These are phyloP conservation scores for Diatrype stigma DNA, from an alignment of 2,329 filamentous ascomycete genomes.

Conservation along the genomic window DNA sequence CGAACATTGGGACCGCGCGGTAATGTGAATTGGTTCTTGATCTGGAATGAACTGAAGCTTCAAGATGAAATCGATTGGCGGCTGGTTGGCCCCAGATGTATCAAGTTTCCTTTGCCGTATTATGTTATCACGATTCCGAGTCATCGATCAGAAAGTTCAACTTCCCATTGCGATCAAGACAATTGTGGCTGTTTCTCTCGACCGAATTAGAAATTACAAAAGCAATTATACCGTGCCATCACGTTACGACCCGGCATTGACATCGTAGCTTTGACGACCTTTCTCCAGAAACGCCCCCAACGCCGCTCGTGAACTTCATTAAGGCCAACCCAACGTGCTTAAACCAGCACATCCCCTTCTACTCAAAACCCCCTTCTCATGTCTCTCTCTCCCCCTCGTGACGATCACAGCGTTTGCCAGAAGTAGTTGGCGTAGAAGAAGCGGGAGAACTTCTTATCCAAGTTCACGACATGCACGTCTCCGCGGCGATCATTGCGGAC, in stretches of 20 bases:
- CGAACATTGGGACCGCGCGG: too few species aligned
- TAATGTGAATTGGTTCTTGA: too few species aligned
- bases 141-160: too few species aligned
- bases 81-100: too few species aligned
- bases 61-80: too few species aligned
- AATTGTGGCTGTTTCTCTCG: too few species aligned
- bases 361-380: slow-evolving; percentile 5
- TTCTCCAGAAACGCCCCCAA: slow-evolving; percentile 10
- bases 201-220: too few species aligned
- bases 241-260: slow-evolving; percentile 5
- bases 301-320: slow-evolving; percentile 8
- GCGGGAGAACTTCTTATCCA: slow-evolving; percentile 86
- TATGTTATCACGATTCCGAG: too few species aligned
- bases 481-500: slow-evolving; percentile 82
- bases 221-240: too few species aligned
- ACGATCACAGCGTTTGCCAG: slow-evolving; percentile 75
- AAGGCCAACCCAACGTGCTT: not conserved
- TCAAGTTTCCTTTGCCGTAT: too few species aligned
- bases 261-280: slow-evolving; percentile 7
- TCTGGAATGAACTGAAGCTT: too few species aligned
- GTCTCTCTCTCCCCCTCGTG: slow-evolving; percentile 5
- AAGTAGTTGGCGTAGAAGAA: slow-evolving; percentile 96
- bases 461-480: slow-evolving; percentile 90
- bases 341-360: not conserved
- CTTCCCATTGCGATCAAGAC: too few species aligned